Evolutionary conservation across 768 basidiomycete genomes (phyloP).

Genomic region (Psilocybe tampanensis): DNA sequence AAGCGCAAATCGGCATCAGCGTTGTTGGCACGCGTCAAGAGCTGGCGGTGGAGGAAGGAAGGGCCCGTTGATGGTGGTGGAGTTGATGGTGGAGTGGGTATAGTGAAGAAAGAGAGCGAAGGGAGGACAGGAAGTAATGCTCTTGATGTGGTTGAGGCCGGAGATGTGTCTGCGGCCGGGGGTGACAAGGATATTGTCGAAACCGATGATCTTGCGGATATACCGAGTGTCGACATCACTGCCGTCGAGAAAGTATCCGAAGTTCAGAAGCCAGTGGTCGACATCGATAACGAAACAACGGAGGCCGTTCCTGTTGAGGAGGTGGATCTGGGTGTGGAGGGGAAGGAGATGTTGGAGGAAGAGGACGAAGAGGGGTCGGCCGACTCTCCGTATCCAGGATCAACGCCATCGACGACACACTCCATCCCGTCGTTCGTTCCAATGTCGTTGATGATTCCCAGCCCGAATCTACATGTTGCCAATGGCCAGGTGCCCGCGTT

Average conservation of each 20-base stretch:
- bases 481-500: neutral
- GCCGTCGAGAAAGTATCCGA: too few relatives aligned
- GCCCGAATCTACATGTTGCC: conserved; percentile 4
- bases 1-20: conserved; percentile 7
- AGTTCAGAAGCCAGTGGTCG: too few relatives aligned
- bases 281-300: too few relatives aligned
- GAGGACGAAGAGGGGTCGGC: neutral
- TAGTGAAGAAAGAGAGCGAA: neutral
- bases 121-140: neutral
- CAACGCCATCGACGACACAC: neutral
- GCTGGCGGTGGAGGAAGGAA: conserved; percentile 6
- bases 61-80: neutral
- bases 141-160: neutral
- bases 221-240: too few relatives aligned
- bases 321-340: neutral
- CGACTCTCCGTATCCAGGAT: neutral
- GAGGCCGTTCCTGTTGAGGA: neutral
- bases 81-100: neutral
- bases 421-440: neutral
- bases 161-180: neutral
- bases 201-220: too few relatives aligned
- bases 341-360: neutral
- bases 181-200: neutral
- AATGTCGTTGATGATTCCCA: conserved; percentile 3
- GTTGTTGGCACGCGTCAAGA: conserved; percentile 1